A percentile compares a stretch with the other conserved stretches of the same genome.
These are phyloP conservation scores for Catharanthus roseus DNA, from an alignment of 257 asterid genomes.

Conservation along the genomic window DNA sequence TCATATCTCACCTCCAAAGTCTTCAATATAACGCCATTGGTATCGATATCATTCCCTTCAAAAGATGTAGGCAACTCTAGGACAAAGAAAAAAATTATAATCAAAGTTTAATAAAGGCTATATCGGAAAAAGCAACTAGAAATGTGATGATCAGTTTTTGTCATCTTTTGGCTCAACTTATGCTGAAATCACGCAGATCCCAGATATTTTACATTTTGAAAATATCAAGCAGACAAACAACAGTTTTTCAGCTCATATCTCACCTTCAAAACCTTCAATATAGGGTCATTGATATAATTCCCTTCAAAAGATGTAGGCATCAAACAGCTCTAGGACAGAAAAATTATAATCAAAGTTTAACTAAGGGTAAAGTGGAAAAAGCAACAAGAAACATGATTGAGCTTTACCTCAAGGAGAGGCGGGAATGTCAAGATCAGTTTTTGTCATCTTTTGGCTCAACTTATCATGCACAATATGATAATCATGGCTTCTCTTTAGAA, in stretches of 20 bases:
- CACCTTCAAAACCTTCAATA: conserved; percentile 68
- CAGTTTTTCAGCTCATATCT: conserved; percentile 12
- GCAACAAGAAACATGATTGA: conserved; percentile 8
- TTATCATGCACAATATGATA: conserved; percentile 34
- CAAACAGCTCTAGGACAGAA: conserved; percentile 20
- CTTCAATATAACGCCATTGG: conserved; percentile 42
- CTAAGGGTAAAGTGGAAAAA: conserved; percentile 8
- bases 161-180: too few relatives aligned
- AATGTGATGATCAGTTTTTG: too few relatives aligned
- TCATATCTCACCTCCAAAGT: conserved; percentile 55
- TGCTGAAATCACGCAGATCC: conserved; percentile 29
- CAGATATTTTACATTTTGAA: background rate
- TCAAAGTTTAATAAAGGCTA: too few relatives aligned
- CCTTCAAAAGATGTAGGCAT: conserved; percentile 34
- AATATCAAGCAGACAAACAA: background rate
- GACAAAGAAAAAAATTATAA: conserved; percentile 10
- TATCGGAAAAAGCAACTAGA: too few relatives aligned
- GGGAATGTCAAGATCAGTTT: conserved; percentile 52
- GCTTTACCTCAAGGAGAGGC: conserved; percentile 70
- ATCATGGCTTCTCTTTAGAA: conserved; percentile 46
- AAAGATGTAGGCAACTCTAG: conserved; percentile 50
- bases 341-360: conserved; percentile 6
- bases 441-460: conserved; percentile 38
- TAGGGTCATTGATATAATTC: conserved; percentile 32
- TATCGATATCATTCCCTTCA: conserved; percentile 31